phyloP scores from a whole-genome alignment of 169 alveolate genomes.

The Plasmodium fragile region DNA sequence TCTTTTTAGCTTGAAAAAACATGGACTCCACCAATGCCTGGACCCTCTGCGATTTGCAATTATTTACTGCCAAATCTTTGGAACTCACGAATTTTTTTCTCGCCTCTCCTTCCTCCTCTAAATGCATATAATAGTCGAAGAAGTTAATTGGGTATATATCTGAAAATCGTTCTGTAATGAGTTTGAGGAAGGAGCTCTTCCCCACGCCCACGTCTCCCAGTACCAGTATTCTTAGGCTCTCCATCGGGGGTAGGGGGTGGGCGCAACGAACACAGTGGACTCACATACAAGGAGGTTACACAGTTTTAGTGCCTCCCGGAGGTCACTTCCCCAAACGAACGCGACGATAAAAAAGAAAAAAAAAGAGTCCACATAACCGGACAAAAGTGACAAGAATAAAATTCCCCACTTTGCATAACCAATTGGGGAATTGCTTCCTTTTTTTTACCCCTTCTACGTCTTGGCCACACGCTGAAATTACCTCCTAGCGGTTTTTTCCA shows the following conservation, averaged over 20 bases:
- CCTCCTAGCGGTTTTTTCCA: background rate
- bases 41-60: constrained; percentile 20
- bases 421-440: background rate
- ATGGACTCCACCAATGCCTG: constrained; percentile 38
- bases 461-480: background rate
- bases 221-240: constrained; percentile 39
- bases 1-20: constrained; percentile 70
- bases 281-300: background rate
- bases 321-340: background rate
- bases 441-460: background rate
- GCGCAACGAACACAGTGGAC: background rate
- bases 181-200: constrained; percentile 60
- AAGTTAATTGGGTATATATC: constrained; percentile 59
- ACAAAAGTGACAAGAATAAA: background rate
- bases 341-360: background rate
- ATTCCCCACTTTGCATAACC: background rate
- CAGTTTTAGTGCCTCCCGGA: background rate
- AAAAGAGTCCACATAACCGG: background rate
- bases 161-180: constrained; percentile 35
- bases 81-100: constrained; percentile 16
- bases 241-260: constrained; percentile 13
- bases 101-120: constrained; percentile 35
- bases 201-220: constrained; percentile 75
- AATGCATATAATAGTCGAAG: constrained; percentile 40
- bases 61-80: constrained; percentile 50